Base-by-base conservation (phyloP, 2,329 filamentous ascomycete genomes). In the Penicillium thymicola region DNA sequence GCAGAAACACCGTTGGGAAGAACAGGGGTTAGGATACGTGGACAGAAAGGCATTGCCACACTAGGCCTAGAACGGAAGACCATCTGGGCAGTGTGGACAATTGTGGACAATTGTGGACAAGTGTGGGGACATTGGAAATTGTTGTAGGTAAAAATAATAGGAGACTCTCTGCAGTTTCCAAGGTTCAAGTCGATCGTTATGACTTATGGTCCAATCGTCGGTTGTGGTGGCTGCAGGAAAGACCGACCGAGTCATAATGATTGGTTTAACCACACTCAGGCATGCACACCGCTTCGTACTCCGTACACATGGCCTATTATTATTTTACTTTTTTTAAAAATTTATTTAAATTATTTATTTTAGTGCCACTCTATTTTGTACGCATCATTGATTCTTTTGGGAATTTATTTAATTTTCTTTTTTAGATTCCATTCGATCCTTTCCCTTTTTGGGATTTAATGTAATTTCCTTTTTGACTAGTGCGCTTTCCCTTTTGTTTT, bases 371-470 rank as follows among this genome's bases (percentile, higher is more conserved):
- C 34, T 28, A 43, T 23, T 36, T n/a, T 46, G 18, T 51, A 55
- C 53, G 53, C 54, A 54, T 57, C 59, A 57, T 57, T 5, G 34
- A 58, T 58, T 42, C 37, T 50, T 46, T 40, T n/a, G 32, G 32
- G 32, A 34, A 16, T 7, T 50, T n/a, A 21, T 34, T 54, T 44
- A 13, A 13, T 55, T 55, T 65, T 55, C 58, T 55, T 55, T 59
- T 63, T 65, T 25, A 28, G 7, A n/a, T 30, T 36, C 30, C 50
- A 37, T 46, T 52, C 59, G 44, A 59, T 60, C 49, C 49, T 54
- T 55, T 59, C 46, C 50, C 55, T 41, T 57, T 62, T 57, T 45
- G 48, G 52, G 34, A 42, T 50, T 51, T 48, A 51, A 36, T 47
- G 30, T 52, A 42, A 42, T 50, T 50, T 54, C 54, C 40, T 52